A percentile compares a stretch with the other conserved stretches of the same genome.
phyloP scores from a whole-genome alignment of 163 green algal species.

The Chlorella variabilis region DNA sequence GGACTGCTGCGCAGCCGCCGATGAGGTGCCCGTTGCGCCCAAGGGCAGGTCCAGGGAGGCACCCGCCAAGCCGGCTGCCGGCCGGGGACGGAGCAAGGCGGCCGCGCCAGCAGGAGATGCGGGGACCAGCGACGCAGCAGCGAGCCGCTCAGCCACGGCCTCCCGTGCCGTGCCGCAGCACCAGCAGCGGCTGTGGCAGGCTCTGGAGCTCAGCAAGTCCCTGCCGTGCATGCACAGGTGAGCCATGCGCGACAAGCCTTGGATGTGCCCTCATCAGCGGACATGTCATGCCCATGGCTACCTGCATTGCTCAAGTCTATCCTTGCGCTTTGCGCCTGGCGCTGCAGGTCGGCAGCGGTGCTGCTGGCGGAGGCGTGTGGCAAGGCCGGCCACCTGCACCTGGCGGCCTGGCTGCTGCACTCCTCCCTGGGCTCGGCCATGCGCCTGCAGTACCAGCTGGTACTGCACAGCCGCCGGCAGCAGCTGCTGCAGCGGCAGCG shows the following conservation, averaged over 20 bases:
- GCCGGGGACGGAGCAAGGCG: constrained; percentile 1
- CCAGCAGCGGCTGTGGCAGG: constrained; percentile 19
- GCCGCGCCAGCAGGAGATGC: constrained; percentile 7
- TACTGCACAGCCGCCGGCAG: constrained; percentile 34
- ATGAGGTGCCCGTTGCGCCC: neutral
- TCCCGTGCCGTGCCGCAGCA: neutral
- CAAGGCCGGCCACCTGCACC: constrained; percentile 38
- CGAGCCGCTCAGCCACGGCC: neutral
- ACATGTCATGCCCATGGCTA: too few species aligned
- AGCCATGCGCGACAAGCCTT: neutral
- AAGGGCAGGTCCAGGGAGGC: neutral
- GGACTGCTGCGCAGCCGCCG: neutral
- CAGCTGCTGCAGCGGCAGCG: constrained; percentile 36
- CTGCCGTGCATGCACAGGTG: constrained; percentile 8
- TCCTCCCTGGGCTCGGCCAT: constrained; percentile 38
- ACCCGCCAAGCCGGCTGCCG: neutral
- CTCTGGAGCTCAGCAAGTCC: constrained; percentile 1
- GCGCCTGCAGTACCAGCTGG: constrained; percentile 44
- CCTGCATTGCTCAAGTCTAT: too few species aligned
- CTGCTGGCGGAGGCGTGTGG: constrained; percentile 39
- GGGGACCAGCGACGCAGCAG: neutral
- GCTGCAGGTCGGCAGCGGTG: constrained; percentile 13
- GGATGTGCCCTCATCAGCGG: too few species aligned
- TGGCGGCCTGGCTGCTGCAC: constrained; percentile 59
- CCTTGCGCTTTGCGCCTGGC: too few species aligned